These are phyloP conservation scores for Penicillium aurantiogriseum DNA, from an alignment of 2,329 filamentous ascomycete genomes.

Conservation along the genomic window DNA sequence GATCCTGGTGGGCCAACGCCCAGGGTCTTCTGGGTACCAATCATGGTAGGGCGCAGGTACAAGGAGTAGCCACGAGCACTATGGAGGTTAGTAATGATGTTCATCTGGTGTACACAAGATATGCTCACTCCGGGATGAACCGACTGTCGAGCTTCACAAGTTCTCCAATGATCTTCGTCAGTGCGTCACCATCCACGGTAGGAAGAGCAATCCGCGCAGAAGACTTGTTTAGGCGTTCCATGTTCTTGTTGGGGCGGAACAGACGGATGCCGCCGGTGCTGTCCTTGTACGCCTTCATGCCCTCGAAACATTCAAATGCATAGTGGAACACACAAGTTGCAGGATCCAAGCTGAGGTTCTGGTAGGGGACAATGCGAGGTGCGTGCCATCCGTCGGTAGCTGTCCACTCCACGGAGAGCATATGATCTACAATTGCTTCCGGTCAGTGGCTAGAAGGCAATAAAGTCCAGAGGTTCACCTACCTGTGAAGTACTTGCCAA, in stretches of 20 bases:
- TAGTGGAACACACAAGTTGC: slow-evolving; percentile 98
- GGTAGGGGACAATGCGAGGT: slow-evolving; percentile 85
- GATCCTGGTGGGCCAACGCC: slow-evolving; percentile 90
- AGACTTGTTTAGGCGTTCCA: slow-evolving; percentile 90
- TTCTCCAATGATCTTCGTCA: slow-evolving; percentile 78
- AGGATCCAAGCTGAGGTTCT: slow-evolving; percentile 94
- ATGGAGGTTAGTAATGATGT: slow-evolving; percentile 11
- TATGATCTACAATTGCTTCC: slow-evolving; percentile 69
- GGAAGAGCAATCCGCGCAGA: slow-evolving; percentile 88
- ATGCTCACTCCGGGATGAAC: slow-evolving; percentile 75
- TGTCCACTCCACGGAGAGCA: slow-evolving; percentile 94
- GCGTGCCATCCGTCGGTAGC: slow-evolving; percentile 77
- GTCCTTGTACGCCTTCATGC: slow-evolving; percentile 99
- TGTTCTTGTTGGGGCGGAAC: slow-evolving; percentile 95
- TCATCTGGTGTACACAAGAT: not conserved
- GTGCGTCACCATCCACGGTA: slow-evolving; percentile 69
- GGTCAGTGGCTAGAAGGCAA: slow-evolving; percentile 19
- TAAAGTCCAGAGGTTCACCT: slow-evolving; percentile 14
- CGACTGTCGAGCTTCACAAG: slow-evolving; percentile 78
- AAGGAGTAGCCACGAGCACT: slow-evolving; percentile 79
- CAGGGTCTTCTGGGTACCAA: slow-evolving; percentile 91
- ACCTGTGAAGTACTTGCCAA: slow-evolving; percentile 90
- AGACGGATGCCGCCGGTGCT: slow-evolving; percentile 72
- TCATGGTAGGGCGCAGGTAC: slow-evolving; percentile 94
- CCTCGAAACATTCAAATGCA: slow-evolving; percentile 96